These are phyloP conservation scores for Cercospora sp. DNA, from an alignment of 2,329 filamentous ascomycete species.

Conservation along the genomic window DNA sequence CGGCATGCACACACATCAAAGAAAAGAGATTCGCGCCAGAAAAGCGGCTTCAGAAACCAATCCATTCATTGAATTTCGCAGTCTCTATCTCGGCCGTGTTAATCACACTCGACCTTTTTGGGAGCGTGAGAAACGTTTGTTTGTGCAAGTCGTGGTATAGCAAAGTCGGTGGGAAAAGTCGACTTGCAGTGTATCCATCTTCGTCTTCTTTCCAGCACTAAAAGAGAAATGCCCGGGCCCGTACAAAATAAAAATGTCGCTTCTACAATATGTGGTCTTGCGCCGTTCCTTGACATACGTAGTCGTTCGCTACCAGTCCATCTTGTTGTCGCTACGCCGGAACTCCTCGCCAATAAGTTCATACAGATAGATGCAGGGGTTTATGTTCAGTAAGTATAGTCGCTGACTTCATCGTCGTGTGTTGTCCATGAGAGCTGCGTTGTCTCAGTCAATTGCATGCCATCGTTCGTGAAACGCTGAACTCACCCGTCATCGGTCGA, in stretches of 20 bases:
- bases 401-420: conserved; percentile 8
- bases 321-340: not conserved
- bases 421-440: not conserved
- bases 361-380: conserved; percentile 2
- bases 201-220: not conserved
- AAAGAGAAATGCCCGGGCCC: not conserved
- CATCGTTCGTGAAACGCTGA: not conserved
- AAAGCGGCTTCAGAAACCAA: conserved; percentile 3
- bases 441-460: not conserved
- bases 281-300: not conserved
- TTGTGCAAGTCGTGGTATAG: not conserved
- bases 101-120: not conserved
- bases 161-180: not conserved
- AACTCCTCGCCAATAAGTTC: conserved; percentile 15
- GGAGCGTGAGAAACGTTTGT: not conserved
- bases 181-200: not conserved
- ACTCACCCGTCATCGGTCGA: conserved; percentile 14
- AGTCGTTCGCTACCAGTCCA: not conserved
- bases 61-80: not conserved
- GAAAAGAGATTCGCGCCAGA: not conserved
- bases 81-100: not conserved
- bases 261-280: not conserved
- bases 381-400: not conserved
- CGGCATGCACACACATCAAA: not conserved
- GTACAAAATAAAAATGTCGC: not conserved